Evolutionary conservation across 2,329 filamentous ascomycete genomes (phyloP), one percentile per base, ranked within the genome.

Genomic region (Zopfia rhizophila): DNA sequence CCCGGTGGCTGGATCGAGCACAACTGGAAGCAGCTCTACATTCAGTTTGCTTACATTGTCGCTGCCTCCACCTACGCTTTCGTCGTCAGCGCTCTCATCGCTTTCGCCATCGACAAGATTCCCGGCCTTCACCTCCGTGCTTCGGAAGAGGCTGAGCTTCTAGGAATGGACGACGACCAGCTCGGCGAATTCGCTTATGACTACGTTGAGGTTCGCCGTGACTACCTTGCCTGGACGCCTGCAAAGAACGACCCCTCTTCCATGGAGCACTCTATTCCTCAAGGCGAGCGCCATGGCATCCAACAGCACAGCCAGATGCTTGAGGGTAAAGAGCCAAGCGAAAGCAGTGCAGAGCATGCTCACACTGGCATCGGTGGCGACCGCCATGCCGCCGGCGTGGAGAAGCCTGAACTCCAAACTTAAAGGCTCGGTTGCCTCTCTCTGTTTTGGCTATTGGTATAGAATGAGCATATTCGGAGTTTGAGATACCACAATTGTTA

Each of bases 131-230:
- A 91, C 69, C 87, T 94, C 32, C 88, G 90, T 46, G 89, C 89
- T 7, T 87, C 83, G 18, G 88, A 91, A 65, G 87, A 92, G 73
- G 90, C 90, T 17, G 90, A 94, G 73, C 83, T 93, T 10, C 83
- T 93, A 45, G 90, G 90, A 58, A 92, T 93, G 88, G 90, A 94
- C 65, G 90, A 93, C 68, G 89, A 93, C 74, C 90, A 94, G 76
- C 88, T 93, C 60, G 90, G 90, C 73, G 90, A 94, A 74, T 94
- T 93, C 68, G 90, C 89, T 10, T 93, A 93, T 78, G 90, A 94
- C 72, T 94, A 93, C 71, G 90, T 94, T 56, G 90, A 94, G 80
- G 89, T 93, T 48, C 87, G 90, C 66, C 85, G 90, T 64, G 90
- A 94, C 74, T 94, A 92, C 79, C 83, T 94, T 27, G 90, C 90